These are phyloP conservation scores for Aurifilum marmelostoma DNA, from an alignment of 2,329 filamentous ascomycete species.

Conservation along the genomic window DNA sequence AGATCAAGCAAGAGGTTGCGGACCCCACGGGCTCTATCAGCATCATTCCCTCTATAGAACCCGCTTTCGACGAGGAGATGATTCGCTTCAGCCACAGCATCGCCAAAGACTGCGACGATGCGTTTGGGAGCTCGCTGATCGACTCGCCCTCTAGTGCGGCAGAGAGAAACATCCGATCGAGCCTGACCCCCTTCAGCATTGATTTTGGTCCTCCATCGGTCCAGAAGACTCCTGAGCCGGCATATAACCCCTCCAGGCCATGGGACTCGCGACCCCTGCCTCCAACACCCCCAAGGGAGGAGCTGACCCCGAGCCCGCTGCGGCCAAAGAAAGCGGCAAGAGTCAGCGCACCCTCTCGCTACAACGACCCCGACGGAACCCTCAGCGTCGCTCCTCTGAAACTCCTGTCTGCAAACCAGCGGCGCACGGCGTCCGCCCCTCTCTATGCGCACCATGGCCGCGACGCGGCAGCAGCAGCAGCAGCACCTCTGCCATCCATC, in stretches of 20 bases:
- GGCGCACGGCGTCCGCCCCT: constrained; percentile 56
- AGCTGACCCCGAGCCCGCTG: constrained; percentile 32
- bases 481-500: constrained; percentile 54
- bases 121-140: constrained; percentile 73
- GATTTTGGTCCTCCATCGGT: constrained; percentile 39
- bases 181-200: constrained; percentile 48
- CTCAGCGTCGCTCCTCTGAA: constrained; percentile 24
- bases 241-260: constrained; percentile 25
- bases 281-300: constrained; percentile 48
- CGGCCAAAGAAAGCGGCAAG: constrained; percentile 24
- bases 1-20: constrained; percentile 18
- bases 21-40: constrained; percentile 20
- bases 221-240: constrained; percentile 22
- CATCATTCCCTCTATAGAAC: constrained; percentile 12
- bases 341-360: constrained; percentile 15
- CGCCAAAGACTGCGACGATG: constrained; percentile 88
- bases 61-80: constrained; percentile 70
- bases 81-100: constrained; percentile 83
- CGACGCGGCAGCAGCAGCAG: no score
- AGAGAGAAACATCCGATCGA: constrained; percentile 35
- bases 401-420: constrained; percentile 37
- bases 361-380: neutral
- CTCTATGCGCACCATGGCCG: constrained; percentile 46
- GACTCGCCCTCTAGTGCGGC: constrained; percentile 33
- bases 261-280: constrained; percentile 58